These are phyloP conservation scores for Hypoxylon lienhwacheense DNA, from an alignment of 495 filamentous ascomycete genomes.

Conservation along the genomic window DNA sequence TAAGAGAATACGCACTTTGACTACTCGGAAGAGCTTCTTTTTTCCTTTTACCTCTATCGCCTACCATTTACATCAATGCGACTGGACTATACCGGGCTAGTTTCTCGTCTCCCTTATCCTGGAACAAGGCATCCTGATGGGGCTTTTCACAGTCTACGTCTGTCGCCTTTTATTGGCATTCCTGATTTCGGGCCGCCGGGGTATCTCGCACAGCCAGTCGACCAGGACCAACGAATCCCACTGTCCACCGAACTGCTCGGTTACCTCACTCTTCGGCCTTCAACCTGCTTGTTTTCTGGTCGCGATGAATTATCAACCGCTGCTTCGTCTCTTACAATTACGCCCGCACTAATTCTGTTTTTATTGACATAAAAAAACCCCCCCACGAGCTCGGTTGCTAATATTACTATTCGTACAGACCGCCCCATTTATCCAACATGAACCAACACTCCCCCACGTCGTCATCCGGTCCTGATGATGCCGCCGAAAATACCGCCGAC, in stretches of 20 bases:
- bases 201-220: constrained; percentile 15
- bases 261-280: constrained; percentile 5
- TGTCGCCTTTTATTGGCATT: constrained; percentile 29
- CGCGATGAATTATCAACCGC: too few relatives aligned
- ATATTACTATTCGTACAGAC: constrained; percentile 33
- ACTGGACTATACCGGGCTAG: constrained; percentile 6
- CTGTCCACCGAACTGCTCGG: constrained; percentile 14
- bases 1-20: too few relatives aligned
- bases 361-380: too few relatives aligned
- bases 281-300: constrained; percentile 21
- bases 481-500: constrained; percentile 89
- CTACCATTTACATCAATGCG: constrained; percentile 12
- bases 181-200: constrained; percentile 29
- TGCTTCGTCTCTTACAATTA: constrained; percentile 8
- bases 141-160: constrained; percentile 9
- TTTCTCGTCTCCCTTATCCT: constrained; percentile 6
- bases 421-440: constrained; percentile 45
- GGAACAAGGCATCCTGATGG: constrained; percentile 18
- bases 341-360: not conserved
- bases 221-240: constrained; percentile 16
- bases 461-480: constrained; percentile 79
- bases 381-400: constrained; percentile 5
- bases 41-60: not conserved
- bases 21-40: too few relatives aligned
- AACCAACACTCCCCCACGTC: constrained; percentile 73